Conservation (phyloP, 2,329 filamentous ascomycete species). For the Penicillium glabrum region DNA sequence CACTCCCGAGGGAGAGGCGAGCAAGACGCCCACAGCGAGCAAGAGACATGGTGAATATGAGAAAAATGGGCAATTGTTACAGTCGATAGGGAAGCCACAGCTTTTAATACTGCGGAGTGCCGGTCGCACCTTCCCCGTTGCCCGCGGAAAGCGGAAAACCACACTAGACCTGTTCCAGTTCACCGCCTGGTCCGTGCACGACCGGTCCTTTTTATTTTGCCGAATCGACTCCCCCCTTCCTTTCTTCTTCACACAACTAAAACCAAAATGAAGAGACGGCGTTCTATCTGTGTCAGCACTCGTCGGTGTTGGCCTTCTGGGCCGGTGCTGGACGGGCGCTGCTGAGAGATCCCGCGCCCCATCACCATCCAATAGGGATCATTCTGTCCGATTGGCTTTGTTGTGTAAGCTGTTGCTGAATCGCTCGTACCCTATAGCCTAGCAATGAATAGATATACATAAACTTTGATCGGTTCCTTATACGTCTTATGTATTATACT, state of each 20-base stretch:
- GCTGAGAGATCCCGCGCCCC: constrained; percentile 39
- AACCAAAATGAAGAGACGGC: constrained; percentile 43
- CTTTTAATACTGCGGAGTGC: constrained; percentile 19
- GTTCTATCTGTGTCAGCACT: constrained; percentile 36
- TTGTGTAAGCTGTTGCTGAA: constrained; percentile 20
- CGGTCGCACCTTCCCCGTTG: constrained; percentile 29
- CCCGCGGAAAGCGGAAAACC: constrained; percentile 37
- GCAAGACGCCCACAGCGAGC: constrained; percentile 37
- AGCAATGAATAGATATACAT: background rate
- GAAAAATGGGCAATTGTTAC: constrained; percentile 8
- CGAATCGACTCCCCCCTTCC: constrained; percentile 9
- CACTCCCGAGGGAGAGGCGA: constrained; percentile 31
- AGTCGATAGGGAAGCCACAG: constrained; percentile 21
- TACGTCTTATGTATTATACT: background rate
- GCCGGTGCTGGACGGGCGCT: constrained; percentile 36
- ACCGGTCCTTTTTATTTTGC: constrained; percentile 7
- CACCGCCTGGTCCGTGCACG: constrained; percentile 23
- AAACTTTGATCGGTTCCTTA: background rate
- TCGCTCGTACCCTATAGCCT: background rate
- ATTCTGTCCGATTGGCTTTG: constrained; percentile 36
- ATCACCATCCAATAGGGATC: constrained; percentile 37
- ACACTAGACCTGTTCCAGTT: constrained; percentile 24
- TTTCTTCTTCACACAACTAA: constrained; percentile 42
- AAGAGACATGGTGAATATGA: constrained; percentile 31
- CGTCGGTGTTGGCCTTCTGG: constrained; percentile 28